These are phyloP conservation scores for Penicillium samsonianum DNA, from an alignment of 495 filamentous ascomycete genomes.

Conservation along the genomic window DNA sequence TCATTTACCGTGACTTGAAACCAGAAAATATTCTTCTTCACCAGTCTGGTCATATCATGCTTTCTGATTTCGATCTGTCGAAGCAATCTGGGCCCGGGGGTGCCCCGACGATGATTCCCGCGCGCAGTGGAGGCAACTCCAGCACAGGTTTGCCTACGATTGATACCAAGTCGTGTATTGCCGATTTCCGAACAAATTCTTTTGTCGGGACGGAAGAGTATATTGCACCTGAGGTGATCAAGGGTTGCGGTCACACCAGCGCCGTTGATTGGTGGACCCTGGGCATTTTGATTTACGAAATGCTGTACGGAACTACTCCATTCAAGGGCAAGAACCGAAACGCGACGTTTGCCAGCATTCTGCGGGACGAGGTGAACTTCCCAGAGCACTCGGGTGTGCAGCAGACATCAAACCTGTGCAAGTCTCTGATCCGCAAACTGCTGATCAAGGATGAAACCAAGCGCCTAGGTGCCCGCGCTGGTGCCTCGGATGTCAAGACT, in stretches of 20 bases:
- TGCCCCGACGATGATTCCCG: conserved; percentile 95
- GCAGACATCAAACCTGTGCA: conserved; percentile 90
- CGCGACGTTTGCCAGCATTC: conserved; percentile 95
- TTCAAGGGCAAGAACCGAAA: conserved; percentile 99
- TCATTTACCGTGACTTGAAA: conserved; percentile 97
- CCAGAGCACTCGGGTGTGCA: conserved; percentile 83
- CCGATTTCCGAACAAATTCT: conserved; percentile 96
- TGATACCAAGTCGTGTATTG: conserved; percentile 97
- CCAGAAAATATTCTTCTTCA: conserved; percentile 98
- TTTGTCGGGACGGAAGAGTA: conserved; percentile 99
- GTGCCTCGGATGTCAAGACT: conserved; percentile 93
- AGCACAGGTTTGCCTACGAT: conserved; percentile 85
- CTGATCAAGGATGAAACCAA: conserved; percentile 98
- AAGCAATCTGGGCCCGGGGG: conserved; percentile 97
- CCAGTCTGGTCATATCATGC: conserved; percentile 98
- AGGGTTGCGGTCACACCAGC: conserved; percentile 96
- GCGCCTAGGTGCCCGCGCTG: conserved; percentile 89
- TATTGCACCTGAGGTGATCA: conserved; percentile 97
- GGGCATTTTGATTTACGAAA: conserved; percentile 95
- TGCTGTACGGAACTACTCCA: conserved; percentile 97
- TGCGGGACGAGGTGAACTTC: conserved; percentile 92
- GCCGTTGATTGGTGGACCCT: conserved; percentile 99
- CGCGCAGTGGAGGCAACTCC: conserved; percentile 65
- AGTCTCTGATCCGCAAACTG: conserved; percentile 93
- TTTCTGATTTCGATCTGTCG: conserved; percentile 97